Percentiles rank a stretch among this genome's conserved stretches.
phyloP scores from a whole-genome alignment of 108 stramenopile species.

The Nitzschia sp. region DNA sequence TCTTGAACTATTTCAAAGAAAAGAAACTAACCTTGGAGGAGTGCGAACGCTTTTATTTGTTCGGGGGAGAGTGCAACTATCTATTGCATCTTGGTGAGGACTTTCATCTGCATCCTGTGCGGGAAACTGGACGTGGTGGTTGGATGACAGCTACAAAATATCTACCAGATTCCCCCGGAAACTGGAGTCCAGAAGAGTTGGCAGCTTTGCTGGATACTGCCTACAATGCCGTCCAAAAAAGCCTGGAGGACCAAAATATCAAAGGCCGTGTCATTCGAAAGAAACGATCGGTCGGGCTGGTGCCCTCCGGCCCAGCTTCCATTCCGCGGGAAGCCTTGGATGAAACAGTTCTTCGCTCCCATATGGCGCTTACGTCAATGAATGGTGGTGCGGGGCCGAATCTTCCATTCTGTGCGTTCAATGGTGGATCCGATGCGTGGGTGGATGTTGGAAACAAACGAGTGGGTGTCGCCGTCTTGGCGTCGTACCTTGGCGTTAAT shows the following conservation, averaged over 20 bases:
- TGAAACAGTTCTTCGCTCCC: constrained; percentile 83
- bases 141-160: constrained; percentile 84
- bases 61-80: constrained; percentile 96
- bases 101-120: constrained; percentile 74
- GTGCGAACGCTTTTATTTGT: constrained; percentile 86
- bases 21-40: constrained; percentile 60
- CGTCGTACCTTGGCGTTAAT: constrained; percentile 79
- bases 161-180: constrained; percentile 69
- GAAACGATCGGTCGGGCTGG: constrained; percentile 85
- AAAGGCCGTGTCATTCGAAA: constrained; percentile 82
- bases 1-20: constrained; percentile 77
- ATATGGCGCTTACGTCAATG: constrained; percentile 54
- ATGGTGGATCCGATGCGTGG: constrained; percentile 92
- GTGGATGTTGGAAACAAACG: constrained; percentile 94
- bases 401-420: constrained; percentile 91
- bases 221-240: constrained; percentile 52
- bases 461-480: constrained; percentile 85
- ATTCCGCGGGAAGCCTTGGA: constrained; percentile 89
- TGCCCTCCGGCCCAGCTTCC: constrained; percentile 58
- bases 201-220: constrained; percentile 71
- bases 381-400: constrained; percentile 40
- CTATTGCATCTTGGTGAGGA: constrained; percentile 73
- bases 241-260: constrained; percentile 69
- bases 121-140: constrained; percentile 81
- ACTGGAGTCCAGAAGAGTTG: constrained; percentile 79